Evolutionary conservation across 2,329 filamentous ascomycete genomes (phyloP).

Genomic region (Penicillium sp.): DNA sequence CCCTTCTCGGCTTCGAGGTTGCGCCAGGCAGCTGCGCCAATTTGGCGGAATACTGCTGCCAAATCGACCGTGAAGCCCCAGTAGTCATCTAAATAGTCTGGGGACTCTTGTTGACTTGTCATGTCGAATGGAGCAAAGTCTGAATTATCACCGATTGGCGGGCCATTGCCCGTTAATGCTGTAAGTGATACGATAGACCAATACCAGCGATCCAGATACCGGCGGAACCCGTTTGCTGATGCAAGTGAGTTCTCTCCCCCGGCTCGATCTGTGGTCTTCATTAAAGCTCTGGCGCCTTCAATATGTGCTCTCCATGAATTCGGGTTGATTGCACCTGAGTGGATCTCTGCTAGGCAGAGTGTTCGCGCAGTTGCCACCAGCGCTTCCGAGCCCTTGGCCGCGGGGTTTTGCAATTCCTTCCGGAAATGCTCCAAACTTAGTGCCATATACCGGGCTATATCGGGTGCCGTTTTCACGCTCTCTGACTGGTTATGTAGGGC

Average conservation of each 20-base stretch:
- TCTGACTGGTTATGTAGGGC: conserved; percentile 38
- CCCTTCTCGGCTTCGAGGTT: conserved; percentile 21
- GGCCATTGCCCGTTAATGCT: conserved; percentile 41
- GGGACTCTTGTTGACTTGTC: conserved; percentile 14
- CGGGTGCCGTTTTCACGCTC: conserved; percentile 37
- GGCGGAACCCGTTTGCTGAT: conserved; percentile 34
- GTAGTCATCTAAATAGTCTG: conserved; percentile 45
- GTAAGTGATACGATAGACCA: conserved; percentile 45
- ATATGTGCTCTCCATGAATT: conserved; percentile 47
- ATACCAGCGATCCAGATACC: conserved; percentile 44
- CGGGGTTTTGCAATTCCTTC: conserved; percentile 38
- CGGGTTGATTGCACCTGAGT: conserved; percentile 40
- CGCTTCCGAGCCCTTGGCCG: conserved; percentile 33
- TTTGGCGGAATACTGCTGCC: conserved; percentile 40
- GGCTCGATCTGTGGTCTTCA: conserved; percentile 26
- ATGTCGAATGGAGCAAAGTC: conserved; percentile 18
- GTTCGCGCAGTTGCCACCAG: conserved; percentile 45
- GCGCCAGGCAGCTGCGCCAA: conserved; percentile 39
- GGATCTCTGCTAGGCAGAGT: conserved; percentile 45
- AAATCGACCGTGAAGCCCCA: conserved; percentile 45
- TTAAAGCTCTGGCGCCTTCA: conserved; percentile 43
- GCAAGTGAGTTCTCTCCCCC: conserved; percentile 22
- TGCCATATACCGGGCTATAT: conserved; percentile 42
- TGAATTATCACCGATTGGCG: conserved; percentile 32
- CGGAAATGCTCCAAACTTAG: conserved; percentile 45